Evolutionary conservation across 345 rosid species (phyloP).

Genomic region (Barbarea vulgaris): DNA sequence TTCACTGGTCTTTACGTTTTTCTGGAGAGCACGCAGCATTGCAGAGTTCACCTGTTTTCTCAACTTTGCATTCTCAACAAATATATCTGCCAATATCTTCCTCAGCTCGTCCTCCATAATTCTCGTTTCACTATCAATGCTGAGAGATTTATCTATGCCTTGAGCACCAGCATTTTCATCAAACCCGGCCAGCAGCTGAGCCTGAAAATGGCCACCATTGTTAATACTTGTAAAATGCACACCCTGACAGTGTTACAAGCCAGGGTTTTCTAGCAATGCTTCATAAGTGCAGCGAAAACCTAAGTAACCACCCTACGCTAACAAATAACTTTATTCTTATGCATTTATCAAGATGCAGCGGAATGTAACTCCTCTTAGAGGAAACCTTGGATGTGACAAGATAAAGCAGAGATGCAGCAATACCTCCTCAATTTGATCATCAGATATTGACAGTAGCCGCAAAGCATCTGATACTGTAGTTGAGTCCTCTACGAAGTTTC

Average conservation of each 20-base stretch:
- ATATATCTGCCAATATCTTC: slow-evolving; percentile 54
- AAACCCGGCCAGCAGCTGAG: slow-evolving; percentile 51
- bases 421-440: slow-evolving; percentile 71
- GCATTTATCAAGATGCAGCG: slow-evolving; percentile 19
- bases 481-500: slow-evolving; percentile 45
- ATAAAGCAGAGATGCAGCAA: slow-evolving; percentile 23
- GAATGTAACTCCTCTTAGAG: neutral
- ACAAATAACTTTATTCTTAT: slow-evolving; percentile 10
- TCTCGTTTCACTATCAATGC: slow-evolving; percentile 29
- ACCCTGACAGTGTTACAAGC: neutral
- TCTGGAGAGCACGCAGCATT: slow-evolving; percentile 46
- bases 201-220: slow-evolving; percentile 49
- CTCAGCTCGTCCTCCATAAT: slow-evolving; percentile 53
- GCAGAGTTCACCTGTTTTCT: slow-evolving; percentile 68
- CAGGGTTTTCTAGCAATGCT: neutral
- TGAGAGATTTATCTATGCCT: slow-evolving; percentile 21
- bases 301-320: slow-evolving; percentile 4
- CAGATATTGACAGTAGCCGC: slow-evolving; percentile 58
- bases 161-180: slow-evolving; percentile 41
- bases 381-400: slow-evolving; percentile 5
- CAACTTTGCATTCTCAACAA: slow-evolving; percentile 57
- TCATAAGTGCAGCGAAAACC: slow-evolving; percentile 8
- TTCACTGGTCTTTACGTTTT: slow-evolving; percentile 17
- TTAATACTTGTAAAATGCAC: slow-evolving; percentile 22
- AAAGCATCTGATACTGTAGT: slow-evolving; percentile 51